Base-by-base conservation (phyloP, 306 rosid species). In the Myrica gale region DNA sequence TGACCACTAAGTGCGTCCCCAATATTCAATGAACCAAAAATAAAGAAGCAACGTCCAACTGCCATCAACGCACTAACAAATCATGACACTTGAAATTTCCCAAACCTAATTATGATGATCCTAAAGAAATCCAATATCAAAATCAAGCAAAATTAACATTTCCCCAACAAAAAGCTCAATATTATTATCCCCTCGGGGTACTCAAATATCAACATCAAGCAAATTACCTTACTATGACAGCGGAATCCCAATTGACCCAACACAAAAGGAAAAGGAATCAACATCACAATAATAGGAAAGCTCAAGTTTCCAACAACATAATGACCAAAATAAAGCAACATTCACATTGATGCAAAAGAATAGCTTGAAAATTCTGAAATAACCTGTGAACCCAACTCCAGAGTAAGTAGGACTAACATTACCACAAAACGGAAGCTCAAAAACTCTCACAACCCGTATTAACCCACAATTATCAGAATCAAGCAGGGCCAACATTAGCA, bases 131-230 rank as follows among this genome's bases (percentile, higher is more conserved):
- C 52, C 32, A 69, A 57, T 9, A 26, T 20, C 32, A 45, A 39
- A 76, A 53, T 17, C 23, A 44, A 44, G 74, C 39, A 26, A 2
- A 69, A 43, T 69, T 7, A 52, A 48, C 71, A 74, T 63, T 32
- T 41, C 32, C 51, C 21, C 56, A 8, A 10, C 12, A 19, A n/a
- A 16, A 65, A 65, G 9, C 48, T 65, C 23, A 41, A 39, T 39
- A 41, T 7, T 17, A 39, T 65, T n/a, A 41, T 32, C 2, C 37
- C 37, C 37, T 32, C 37, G 37, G 37, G 37, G 37, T 32, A 32
- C 37, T 32, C 37, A 32, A 32, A 32, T 32, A 32, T 32, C 5
- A 26, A 60, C 23, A 26, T 26, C 43, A 60, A 10, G 42, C 17
- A 10, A 32, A 23, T 4, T 60, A 26, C 39, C 21, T 58, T 60